Conservation (phyloP, 2,329 filamentous ascomycete genomes). For the Rutstroemia sp. region DNA sequence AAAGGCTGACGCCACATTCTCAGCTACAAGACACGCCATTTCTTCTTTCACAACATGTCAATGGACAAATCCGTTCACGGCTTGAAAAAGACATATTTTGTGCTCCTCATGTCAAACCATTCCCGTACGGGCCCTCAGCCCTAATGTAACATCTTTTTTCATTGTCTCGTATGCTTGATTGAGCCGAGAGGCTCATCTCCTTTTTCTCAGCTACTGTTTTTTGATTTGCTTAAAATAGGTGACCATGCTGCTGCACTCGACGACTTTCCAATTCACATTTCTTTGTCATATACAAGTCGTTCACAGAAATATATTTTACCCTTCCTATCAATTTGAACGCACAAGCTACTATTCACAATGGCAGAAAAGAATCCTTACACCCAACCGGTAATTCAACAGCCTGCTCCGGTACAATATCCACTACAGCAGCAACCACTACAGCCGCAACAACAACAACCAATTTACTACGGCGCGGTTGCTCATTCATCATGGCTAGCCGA, state of each 20-base stretch:
- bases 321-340: neutral
- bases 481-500: slow-evolving; percentile 3
- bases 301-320: too few relatives aligned
- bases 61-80: neutral
- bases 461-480: neutral
- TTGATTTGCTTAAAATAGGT: neutral
- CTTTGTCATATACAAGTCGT: neutral
- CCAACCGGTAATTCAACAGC: neutral
- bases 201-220: neutral
- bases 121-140: neutral
- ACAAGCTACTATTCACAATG: neutral
- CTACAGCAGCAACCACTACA: neutral
- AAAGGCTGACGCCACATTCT: slow-evolving; percentile 4
- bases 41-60: neutral
- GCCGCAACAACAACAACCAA: neutral
- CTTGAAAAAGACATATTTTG: neutral
- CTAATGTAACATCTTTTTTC: neutral
- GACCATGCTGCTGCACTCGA: neutral
- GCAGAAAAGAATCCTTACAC: neutral
- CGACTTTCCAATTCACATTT: neutral
- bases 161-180: neutral
- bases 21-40: neutral
- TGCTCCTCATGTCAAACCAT: neutral
- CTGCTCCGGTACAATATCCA: neutral
- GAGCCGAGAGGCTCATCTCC: neutral